Base-by-base conservation (phyloP, 176 grass and related monocot species). In the Avena atlantica region DNA sequence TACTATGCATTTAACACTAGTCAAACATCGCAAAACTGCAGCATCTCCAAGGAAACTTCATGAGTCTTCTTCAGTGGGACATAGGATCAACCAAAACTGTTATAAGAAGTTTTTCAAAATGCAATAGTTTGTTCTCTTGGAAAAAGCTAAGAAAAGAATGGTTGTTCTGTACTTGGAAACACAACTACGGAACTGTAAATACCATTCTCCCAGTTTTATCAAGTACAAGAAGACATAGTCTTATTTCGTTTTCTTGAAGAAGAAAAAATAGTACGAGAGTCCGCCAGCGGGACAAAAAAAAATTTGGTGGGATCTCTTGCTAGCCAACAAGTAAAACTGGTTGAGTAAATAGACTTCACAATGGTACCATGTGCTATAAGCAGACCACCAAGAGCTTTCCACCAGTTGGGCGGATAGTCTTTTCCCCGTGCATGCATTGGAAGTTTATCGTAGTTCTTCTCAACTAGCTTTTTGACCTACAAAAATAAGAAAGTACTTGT, bases 351-450 rank as follows among this genome's bases (percentile, higher is more conserved):
- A 74, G 49, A 85, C 58, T 29, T 60, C 25, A 81, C 8, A 57
- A 53, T 63, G 69, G 73, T 94, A 98, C 96, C 96, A 59, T 94
- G 74, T 83, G 87, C 78, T 58, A 96, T 81, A 92, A 98, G 90
- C 70, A 92, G 90, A 87, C 88, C 63, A 82, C 90, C 93, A 87
- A 96, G 92, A 77, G 88, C 86, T 88, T 98, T 98, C 96, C 96
- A 98, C 96, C 96, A 98, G 79, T 89, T 94, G 42, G 93, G 70
- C n/a, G 90, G 78, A 90, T 89, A 86, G 27, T 98, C 92, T 95
- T 92, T 95, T 70, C 96, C 96, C 20, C 79, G 87, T 3, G 93
- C 93, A 92, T 98, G 93, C 88, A 95, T 62, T 75, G 94, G 88
- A 82, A 98, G 92, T 84, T 94, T 91, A 84, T 95, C 90, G 24